Base-by-base conservation (phyloP, 306 rosid species). In the Rubus idaeus region DNA sequence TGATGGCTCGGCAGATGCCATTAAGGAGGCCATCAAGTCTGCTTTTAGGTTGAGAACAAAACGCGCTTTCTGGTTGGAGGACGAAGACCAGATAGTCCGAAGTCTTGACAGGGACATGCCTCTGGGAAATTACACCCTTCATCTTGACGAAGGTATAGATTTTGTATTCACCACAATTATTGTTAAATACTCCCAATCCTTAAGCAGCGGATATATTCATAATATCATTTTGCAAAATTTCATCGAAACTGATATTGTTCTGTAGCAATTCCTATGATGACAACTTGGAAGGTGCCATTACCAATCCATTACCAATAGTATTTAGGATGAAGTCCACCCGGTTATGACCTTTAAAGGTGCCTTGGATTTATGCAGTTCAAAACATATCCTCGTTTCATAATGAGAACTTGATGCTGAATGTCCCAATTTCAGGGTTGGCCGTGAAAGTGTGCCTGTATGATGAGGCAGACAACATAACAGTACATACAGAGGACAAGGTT, bases 31-130 rank as follows among this genome's bases (percentile, higher is more conserved):
- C 55, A 84, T 95, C 51, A 95, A 88, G 78, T 93, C 92, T 16
- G 96, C 97, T 40, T 95, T 95, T 84, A 79, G 96, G 87, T 73
- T 92, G 89, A 92, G 98, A 88, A 95, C 97, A 51, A 92, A 78
- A 74, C 98, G 97, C 8, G 83, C 95, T 37, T 92, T 95, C 83
- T 95, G 98, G 98, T 89, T 95, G 87, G 97, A 95, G 87, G 98
- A 90, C 83, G 98, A 95, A 82, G 95, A 92, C 55, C 96, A 92
- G 79, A 87, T 95, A 65, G 87, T 95, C 81, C 86, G 96, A 83
- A 88, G 98, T 73, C 87, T 95, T 60, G 97, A 95, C 79, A 92
- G 96, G 77, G 96, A 95, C 81, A 95, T 95, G 98, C 98, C 97
- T 79, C 63, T 89, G 63, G 98, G 97, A 76, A 92, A 79, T 82